Evolutionary conservation across 106 monocot species (phyloP), one percentile per base, ranked within the genome.

Genomic region (Acanthochlamys bracteata): DNA sequence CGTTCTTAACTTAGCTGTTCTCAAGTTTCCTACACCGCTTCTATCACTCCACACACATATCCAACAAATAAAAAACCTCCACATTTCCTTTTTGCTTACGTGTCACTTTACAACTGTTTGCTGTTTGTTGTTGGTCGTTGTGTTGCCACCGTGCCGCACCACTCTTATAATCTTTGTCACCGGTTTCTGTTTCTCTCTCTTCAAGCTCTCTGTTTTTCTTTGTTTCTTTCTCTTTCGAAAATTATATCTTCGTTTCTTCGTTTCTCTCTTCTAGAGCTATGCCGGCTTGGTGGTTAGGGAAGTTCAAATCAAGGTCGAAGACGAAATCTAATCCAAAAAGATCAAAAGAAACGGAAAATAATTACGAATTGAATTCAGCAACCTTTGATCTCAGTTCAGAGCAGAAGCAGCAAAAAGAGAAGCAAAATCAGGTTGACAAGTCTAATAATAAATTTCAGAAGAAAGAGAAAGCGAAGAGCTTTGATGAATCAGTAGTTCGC

Each of bases 381-480:
- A 12, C 49, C 49, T 49, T 49, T 9, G 9, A 49, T 12, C 49
- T 49, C 17, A 49, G 3, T 49, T 49, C 49, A 12, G 49, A 45
- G 46, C 24, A 46, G 47, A 4, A 41, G 55, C 25, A 40, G 56
- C 26, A 51, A 14, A 24, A 17, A 43, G 22, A 24, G 64, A 10
- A 8, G 10, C 15, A 4, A 41, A 21, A 20, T 13, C 15, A 23
- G 33, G 26, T 20, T 14, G 0, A 0, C 0, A 17, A 17, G 10
- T 12, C 49, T 3, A 12, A 49, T 9, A 12, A 14, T 43, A 13
- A 43, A 8, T 13, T 26, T 40, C 7, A 39, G 54, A 73, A 68
- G 61, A 75, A 75, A 69, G 59, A 64, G 71, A 71, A 66, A 59
- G 65, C 76, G n/a, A 66, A 26, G 64, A 66, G 76, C 58, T 76